Evolutionary conservation across 441 rosid species (phyloP).

Genomic region (Eruca vesicaria): DNA sequence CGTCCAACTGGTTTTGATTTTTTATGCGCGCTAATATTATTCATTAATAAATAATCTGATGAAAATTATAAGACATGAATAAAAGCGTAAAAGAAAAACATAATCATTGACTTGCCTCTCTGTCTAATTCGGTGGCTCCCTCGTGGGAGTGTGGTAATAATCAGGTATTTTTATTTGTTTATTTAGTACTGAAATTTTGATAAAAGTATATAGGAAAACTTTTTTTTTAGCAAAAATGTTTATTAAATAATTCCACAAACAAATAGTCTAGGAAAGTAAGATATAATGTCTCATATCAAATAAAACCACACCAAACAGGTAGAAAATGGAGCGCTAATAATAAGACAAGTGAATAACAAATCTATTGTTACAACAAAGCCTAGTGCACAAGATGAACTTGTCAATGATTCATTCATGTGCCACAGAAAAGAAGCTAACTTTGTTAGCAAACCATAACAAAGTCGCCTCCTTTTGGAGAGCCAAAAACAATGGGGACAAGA

Average conservation of each 20-base stretch:
- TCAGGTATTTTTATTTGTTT: background rate
- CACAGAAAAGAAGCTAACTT: background rate
- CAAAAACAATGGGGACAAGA: slow-evolving; percentile 4
- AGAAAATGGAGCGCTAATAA: background rate
- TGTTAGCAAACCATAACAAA: background rate
- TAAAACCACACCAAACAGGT: background rate
- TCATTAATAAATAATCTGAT: background rate
- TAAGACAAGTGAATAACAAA: background rate
- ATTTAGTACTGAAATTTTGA: no score
- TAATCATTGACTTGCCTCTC: slow-evolving; percentile 18
- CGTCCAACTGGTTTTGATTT: slow-evolving; percentile 17
- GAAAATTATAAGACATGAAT: background rate
- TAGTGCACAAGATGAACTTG: slow-evolving; percentile 21
- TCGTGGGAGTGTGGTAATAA: slow-evolving; percentile 16
- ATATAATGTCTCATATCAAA: background rate
- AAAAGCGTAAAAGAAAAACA: background rate
- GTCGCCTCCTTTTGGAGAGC: slow-evolving; percentile 2
- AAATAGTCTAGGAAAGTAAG: background rate
- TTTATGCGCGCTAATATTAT: slow-evolving; percentile 14
- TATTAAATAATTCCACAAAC: background rate
- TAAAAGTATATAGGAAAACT: no score
- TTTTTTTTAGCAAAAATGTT: no score
- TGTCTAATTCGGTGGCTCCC: slow-evolving; percentile 8
- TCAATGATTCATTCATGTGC: background rate
- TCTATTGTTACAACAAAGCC: slow-evolving; percentile 1